Evolutionary conservation across 805 yeast genomes (phyloP), one percentile per base, ranked within the genome.

Genomic region (Hanseniaspora occidentalis): DNA sequence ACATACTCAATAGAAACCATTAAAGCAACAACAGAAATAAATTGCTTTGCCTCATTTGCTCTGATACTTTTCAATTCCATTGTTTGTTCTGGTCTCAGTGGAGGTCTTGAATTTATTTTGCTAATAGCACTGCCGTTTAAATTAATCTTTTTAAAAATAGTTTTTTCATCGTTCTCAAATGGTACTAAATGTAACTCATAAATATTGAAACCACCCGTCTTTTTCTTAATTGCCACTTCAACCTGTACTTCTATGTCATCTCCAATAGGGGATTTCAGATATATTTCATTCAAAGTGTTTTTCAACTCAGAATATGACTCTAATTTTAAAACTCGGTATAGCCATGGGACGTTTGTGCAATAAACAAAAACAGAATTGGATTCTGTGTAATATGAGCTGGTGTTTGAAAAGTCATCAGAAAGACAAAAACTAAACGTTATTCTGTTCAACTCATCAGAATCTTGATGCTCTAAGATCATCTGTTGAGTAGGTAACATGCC

Each of bases 381-480:
- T 38, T 26, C 42, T 38, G 10, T 42, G 22, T 17, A 45, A 50
- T 10, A 47, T 45, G 4, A 44, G 10, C 5, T 48, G 51, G 8
- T 53, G 29, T 18, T 48, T 48, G 21, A 47, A 47, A 31, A 38
- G 39, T 33, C 47, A 48, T 14, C 51, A 46, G 9, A 53, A 26
- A 34, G 51, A 35, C 11, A 50, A 45, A 6, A 53, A 35, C n/a
- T 29, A 9, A 29, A 29, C 3, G 48, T 47, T 45, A 53, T 45
- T 35, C 41, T 43, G 9, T 54, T 50, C 11, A 50, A 35, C 17
- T 37, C 43, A 25, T 41, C 41, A 6, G 55, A 31, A 9, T 39
- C 38, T 8, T 38, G 31, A 26, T 44, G 48, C 6, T 5, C 4
- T 5, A 4, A n/a, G 16, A 29, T 9, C 33, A 29, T 29, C 8